These are phyloP conservation scores for Combretum micranthum DNA, from an alignment of 345 rosid genomes.

Conservation along the genomic window DNA sequence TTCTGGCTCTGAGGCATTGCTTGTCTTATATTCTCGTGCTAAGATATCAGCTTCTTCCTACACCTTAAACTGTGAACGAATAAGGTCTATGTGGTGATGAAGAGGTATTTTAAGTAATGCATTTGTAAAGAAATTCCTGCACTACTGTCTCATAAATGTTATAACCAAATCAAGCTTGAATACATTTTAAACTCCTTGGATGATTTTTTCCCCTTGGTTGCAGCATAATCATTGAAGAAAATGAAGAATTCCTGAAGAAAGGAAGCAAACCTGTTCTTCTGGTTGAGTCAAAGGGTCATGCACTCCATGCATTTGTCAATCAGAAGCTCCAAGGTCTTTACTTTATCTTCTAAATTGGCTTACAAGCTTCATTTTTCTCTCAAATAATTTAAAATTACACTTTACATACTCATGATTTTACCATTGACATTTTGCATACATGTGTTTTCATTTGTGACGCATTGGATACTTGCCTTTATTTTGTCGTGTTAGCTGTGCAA, in stretches of 20 bases:
- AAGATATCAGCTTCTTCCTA: no score
- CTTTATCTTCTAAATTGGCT: neutral
- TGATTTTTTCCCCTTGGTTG: conserved; percentile 10
- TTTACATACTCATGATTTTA: no score
- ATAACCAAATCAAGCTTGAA: neutral
- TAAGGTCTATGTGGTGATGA: neutral
- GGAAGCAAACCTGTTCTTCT: conserved; percentile 52
- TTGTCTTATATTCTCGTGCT: no score
- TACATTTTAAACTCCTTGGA: neutral
- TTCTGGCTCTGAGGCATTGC: no score
- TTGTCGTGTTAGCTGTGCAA: no score
- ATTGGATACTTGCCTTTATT: no score
- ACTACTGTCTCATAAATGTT: no score
- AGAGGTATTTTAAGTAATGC: no score
- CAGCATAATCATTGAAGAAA: conserved; percentile 49
- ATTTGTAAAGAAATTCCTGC: no score
- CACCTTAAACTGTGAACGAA: neutral
- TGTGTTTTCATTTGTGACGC: no score
- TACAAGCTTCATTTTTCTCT: neutral
- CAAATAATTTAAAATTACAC: neutral
- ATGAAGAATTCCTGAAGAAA: conserved; percentile 53
- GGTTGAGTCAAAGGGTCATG: conserved; percentile 91
- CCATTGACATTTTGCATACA: no score
- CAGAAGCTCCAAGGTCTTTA: conserved; percentile 50
- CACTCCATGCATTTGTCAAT: conserved; percentile 81